Evolutionary conservation across 169 alveolate genomes (phyloP).

Genomic region (Eimeria brunetti): DNA sequence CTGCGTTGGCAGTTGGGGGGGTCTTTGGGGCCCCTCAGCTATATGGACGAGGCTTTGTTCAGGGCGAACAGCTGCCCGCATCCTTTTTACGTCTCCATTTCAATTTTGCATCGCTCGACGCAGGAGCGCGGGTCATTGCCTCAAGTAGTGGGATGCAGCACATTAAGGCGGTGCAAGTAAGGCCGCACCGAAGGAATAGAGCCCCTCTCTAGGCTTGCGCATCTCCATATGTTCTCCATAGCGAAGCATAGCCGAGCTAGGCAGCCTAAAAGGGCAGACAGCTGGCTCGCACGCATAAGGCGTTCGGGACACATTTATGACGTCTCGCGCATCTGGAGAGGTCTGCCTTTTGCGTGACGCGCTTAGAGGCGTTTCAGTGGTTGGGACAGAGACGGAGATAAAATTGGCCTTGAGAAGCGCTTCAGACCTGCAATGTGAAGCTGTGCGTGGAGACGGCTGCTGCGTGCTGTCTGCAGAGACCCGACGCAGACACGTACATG

Average conservation of each 20-base stretch:
- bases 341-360: neutral
- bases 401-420: neutral
- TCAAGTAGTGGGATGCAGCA: conserved; percentile 84
- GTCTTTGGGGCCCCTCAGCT: conserved; percentile 20
- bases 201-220: neutral
- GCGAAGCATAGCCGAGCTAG: neutral
- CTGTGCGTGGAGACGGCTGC: neutral
- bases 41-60: conserved; percentile 82
- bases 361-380: neutral
- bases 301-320: neutral
- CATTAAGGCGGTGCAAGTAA: conserved; percentile 84
- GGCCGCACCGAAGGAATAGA: neutral
- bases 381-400: neutral
- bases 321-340: neutral
- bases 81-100: conserved; percentile 84
- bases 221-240: neutral
- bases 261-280: neutral
- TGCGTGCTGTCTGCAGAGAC: conserved; percentile 68
- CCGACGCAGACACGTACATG: conserved; percentile 88
- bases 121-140: conserved; percentile 90
- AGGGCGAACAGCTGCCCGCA: conserved; percentile 82
- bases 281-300: neutral
- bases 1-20: conserved; percentile 32
- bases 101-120: conserved; percentile 90
- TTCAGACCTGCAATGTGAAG: neutral